Percentiles rank a stretch among this genome's conserved stretches.
Evolutionary conservation across 2,329 filamentous ascomycete species (phyloP).

Genomic region (Rhynchosporium graminicola): DNA sequence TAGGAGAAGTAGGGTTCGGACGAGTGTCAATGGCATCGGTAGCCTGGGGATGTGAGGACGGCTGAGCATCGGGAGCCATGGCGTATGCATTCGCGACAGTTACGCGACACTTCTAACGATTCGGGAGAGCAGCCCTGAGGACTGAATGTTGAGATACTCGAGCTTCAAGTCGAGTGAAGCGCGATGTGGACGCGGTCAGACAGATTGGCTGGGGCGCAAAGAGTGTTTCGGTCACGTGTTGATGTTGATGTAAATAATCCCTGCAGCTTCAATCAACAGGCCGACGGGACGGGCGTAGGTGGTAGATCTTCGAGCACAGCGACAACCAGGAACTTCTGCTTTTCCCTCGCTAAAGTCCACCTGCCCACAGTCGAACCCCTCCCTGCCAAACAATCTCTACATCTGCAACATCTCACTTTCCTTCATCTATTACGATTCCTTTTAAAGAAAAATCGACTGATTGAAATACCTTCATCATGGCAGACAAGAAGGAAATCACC

Average conservation of each 20-base stretch:
- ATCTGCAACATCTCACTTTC: slow-evolving; percentile 8
- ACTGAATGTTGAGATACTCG: background rate
- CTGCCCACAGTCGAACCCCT: slow-evolving; percentile 14
- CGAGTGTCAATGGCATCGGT: slow-evolving; percentile 26
- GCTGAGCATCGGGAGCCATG: slow-evolving; percentile 40
- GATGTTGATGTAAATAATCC: background rate
- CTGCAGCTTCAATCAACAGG: background rate
- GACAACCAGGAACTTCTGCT: background rate
- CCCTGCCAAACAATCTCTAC: slow-evolving; percentile 2
- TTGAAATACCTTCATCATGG: slow-evolving; percentile 39
- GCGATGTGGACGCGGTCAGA: background rate
- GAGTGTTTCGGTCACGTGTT: background rate
- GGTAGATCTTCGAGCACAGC: background rate
- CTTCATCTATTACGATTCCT: slow-evolving; percentile 3
- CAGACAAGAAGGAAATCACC: slow-evolving; percentile 45
- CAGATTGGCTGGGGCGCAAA: background rate
- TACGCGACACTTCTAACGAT: slow-evolving; percentile 22
- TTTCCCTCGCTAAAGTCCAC: slow-evolving; percentile 1
- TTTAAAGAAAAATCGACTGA: background rate
- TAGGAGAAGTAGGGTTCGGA: slow-evolving; percentile 26
- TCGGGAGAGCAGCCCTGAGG: slow-evolving; percentile 2
- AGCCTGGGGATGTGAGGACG: slow-evolving; percentile 26
- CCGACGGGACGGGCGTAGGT: background rate
- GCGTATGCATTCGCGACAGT: slow-evolving; percentile 38
- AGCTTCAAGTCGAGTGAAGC: slow-evolving; percentile 12